These are phyloP conservation scores for Apiospora sp. DNA, from an alignment of 2,329 filamentous ascomycete genomes.

Conservation along the genomic window DNA sequence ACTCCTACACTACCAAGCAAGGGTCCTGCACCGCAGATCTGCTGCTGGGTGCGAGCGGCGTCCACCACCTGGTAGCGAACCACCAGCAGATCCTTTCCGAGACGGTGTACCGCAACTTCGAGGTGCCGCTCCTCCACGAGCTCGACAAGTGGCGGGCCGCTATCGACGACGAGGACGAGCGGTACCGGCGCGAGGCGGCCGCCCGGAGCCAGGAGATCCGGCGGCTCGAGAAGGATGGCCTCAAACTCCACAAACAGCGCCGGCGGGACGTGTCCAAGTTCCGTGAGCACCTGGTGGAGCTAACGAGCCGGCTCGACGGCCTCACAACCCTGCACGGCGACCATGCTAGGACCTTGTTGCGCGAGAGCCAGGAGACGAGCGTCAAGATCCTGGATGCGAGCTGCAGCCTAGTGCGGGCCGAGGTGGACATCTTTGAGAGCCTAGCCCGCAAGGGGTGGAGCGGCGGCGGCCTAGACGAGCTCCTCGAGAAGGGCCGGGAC, in stretches of 20 bases:
- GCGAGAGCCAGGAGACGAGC: conserved; percentile 72
- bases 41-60: conserved; percentile 67
- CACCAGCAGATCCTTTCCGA: conserved; percentile 75
- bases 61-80: conserved; percentile 73
- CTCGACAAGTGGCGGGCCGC: conserved; percentile 70
- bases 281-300: conserved; percentile 67
- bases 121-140: conserved; percentile 74
- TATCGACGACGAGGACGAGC: conserved; percentile 70
- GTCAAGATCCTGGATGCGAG: conserved; percentile 68
- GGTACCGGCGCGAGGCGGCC: conserved; percentile 63
- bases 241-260: conserved; percentile 67
- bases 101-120: conserved; percentile 72
- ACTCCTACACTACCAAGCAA: conserved; percentile 52
- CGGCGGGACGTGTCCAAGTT: conserved; percentile 69
- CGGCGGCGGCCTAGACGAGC: conserved; percentile 70
- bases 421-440: conserved; percentile 75
- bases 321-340: conserved; percentile 67
- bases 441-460: conserved; percentile 73
- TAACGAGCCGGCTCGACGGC: conserved; percentile 69
- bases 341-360: conserved; percentile 65
- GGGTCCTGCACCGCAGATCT: conserved; percentile 69
- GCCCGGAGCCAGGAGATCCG: conserved; percentile 67
- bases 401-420: conserved; percentile 70
- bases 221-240: conserved; percentile 69
- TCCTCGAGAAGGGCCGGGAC: conserved; percentile 70